A percentile compares a stretch with the other conserved stretches of the same genome.
phyloP scores from a whole-genome alignment of 441 rosid genomes.

The Bocquillonia castaneifolia region DNA sequence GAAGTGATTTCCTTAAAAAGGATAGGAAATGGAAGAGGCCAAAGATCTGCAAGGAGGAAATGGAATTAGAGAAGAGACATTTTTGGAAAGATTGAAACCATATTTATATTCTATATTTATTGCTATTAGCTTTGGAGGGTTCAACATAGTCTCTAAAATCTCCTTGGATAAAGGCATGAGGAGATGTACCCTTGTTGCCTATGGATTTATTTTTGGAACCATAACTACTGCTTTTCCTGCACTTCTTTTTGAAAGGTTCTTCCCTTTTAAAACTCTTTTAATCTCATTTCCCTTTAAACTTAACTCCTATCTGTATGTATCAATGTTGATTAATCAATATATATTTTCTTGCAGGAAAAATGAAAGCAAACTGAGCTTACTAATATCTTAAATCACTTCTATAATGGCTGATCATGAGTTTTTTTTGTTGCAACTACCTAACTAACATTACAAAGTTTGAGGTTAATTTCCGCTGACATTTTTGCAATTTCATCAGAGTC shows the following conservation, averaged over 20 bases:
- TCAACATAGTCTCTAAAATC: not conserved
- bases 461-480: not conserved
- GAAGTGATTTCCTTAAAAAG: no score
- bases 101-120: not conserved
- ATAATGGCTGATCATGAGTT: no score
- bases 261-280: not conserved
- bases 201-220: not conserved
- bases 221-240: not conserved
- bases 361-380: not conserved
- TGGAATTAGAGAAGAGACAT: not conserved
- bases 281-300: no score
- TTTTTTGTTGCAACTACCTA: no score
- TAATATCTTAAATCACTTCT: not conserved
- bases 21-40: not conserved
- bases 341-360: not conserved
- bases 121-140: not conserved
- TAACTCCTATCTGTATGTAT: no score
- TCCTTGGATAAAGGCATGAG: conserved; percentile 9
- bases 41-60: not conserved
- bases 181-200: not conserved
- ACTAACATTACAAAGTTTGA: not conserved
- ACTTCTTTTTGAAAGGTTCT: conserved; percentile 1
- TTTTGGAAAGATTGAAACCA: not conserved
- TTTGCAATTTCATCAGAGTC: not conserved
- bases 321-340: no score